Evolutionary conservation across 1,139 yeast species (phyloP).

Genomic region (Geotrichum histeridarum): DNA sequence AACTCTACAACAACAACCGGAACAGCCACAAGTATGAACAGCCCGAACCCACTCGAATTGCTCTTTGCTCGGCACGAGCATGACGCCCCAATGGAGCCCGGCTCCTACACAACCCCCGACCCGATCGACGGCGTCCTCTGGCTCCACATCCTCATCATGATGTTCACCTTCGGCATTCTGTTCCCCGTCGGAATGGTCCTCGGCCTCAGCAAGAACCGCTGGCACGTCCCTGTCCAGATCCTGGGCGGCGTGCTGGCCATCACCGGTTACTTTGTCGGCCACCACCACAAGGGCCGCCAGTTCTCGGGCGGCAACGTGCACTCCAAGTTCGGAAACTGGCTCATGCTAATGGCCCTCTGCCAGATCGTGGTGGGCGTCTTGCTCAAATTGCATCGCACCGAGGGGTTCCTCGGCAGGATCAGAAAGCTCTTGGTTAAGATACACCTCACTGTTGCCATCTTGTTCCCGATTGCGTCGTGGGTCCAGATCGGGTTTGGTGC

Average conservation of each 20-base stretch:
- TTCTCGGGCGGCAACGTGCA: conserved; percentile 35
- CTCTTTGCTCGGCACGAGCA: conserved; percentile 21
- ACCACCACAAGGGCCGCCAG: conserved; percentile 38
- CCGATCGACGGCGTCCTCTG: conserved; percentile 30
- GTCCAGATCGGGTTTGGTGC: conserved; percentile 78
- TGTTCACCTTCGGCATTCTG: conserved; percentile 39
- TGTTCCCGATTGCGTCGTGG: conserved; percentile 46
- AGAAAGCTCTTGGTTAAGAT: conserved; percentile 31
- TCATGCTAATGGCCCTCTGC: conserved; percentile 29
- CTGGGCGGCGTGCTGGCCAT: conserved; percentile 36
- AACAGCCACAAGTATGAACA: background rate
- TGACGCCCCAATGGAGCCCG: conserved; percentile 15
- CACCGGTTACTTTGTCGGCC: conserved; percentile 41
- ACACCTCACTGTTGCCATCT: conserved; percentile 38
- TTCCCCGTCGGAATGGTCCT: conserved; percentile 42
- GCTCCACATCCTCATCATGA: conserved; percentile 38
- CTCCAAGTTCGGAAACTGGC: conserved; percentile 33
- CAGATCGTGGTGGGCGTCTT: conserved; percentile 37
- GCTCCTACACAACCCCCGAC: conserved; percentile 18
- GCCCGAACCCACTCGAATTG: background rate
- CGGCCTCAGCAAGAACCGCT: conserved; percentile 38
- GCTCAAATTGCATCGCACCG: conserved; percentile 34
- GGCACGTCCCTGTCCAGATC: conserved; percentile 40
- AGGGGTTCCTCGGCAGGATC: conserved; percentile 36
- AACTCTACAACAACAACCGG: background rate